phyloP scores from a whole-genome alignment of 345 rosid species.

The Lepidium aucheri region DNA sequence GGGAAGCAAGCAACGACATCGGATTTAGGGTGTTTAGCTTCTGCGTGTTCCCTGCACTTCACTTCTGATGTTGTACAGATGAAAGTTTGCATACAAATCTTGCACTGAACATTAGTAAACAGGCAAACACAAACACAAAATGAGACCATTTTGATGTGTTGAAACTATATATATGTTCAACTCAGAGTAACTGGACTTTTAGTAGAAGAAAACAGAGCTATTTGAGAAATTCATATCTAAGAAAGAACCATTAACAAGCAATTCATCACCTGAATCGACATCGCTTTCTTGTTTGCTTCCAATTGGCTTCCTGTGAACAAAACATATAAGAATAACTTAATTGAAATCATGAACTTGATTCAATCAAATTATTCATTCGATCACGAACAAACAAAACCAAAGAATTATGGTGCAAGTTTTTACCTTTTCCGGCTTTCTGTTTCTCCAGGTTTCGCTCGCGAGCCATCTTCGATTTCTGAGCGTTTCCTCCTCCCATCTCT shows the following conservation, averaged over 20 bases:
- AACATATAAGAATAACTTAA: not conserved
- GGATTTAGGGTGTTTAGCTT: constrained; percentile 60
- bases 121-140: too few relatives aligned
- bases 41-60: constrained; percentile 67
- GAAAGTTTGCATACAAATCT: constrained; percentile 83
- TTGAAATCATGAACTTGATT: too few relatives aligned
- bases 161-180: too few relatives aligned
- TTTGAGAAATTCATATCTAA: too few relatives aligned
- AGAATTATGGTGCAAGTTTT: not conserved
- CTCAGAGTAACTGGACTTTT: too few relatives aligned
- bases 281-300: constrained; percentile 90
- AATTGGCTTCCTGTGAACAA: constrained; percentile 74
- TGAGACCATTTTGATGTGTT: too few relatives aligned
- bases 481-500: constrained; percentile 52
- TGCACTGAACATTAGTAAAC: constrained; percentile 36
- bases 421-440: not conserved
- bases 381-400: not conserved
- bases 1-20: constrained; percentile 51
- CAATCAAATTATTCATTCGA: too few relatives aligned
- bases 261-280: constrained; percentile 66
- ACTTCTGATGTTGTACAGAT: constrained; percentile 69
- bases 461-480: constrained; percentile 51
- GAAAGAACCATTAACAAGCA: not conserved
- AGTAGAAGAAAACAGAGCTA: too few relatives aligned
- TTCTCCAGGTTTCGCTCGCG: constrained; percentile 28